These are phyloP conservation scores for Mycothermus thermophilus DNA, from an alignment of 495 filamentous ascomycete species.

Conservation along the genomic window DNA sequence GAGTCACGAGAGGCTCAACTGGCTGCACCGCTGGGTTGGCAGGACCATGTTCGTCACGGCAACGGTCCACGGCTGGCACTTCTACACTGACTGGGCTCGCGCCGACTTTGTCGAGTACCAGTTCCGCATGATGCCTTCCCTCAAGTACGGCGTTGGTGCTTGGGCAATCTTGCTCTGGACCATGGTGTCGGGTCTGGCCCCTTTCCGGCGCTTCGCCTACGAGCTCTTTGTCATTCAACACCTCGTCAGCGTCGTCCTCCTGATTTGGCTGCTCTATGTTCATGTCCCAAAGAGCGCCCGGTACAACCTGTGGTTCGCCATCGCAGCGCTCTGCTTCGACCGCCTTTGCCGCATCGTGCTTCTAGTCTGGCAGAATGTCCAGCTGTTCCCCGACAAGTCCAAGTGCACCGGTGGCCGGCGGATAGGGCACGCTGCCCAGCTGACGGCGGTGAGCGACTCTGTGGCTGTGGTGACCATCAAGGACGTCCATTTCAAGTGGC, in stretches of 20 bases:
- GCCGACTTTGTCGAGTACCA: slow-evolving; percentile 49
- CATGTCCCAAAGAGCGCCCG: slow-evolving; percentile 46
- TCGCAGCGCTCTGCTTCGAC: slow-evolving; percentile 59
- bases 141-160: slow-evolving; percentile 55
- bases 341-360: slow-evolving; percentile 39
- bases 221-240: slow-evolving; percentile 79
- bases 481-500: slow-evolving; percentile 57
- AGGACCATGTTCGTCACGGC: slow-evolving; percentile 61
- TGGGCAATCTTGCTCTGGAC: slow-evolving; percentile 66
- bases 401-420: slow-evolving; percentile 27
- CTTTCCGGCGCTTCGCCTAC: slow-evolving; percentile 54
- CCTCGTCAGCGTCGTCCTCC: slow-evolving; percentile 49
- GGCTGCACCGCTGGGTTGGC: slow-evolving; percentile 72
- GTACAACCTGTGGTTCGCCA: slow-evolving; percentile 58
- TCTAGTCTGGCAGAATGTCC: slow-evolving; percentile 52
- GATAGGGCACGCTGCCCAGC: slow-evolving; percentile 44
- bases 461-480: slow-evolving; percentile 57
- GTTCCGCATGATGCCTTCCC: slow-evolving; percentile 47
- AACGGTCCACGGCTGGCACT: slow-evolving; percentile 62
- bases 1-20: slow-evolving; percentile 65
- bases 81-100: slow-evolving; percentile 51
- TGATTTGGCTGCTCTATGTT: slow-evolving; percentile 50
- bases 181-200: slow-evolving; percentile 50
- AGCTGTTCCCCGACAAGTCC: slow-evolving; percentile 21
- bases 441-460: slow-evolving; percentile 47